Percentiles rank a stretch among this genome's conserved stretches.
phyloP scores from a whole-genome alignment of 306 rosid species.

The Vigna unguiculata region DNA sequence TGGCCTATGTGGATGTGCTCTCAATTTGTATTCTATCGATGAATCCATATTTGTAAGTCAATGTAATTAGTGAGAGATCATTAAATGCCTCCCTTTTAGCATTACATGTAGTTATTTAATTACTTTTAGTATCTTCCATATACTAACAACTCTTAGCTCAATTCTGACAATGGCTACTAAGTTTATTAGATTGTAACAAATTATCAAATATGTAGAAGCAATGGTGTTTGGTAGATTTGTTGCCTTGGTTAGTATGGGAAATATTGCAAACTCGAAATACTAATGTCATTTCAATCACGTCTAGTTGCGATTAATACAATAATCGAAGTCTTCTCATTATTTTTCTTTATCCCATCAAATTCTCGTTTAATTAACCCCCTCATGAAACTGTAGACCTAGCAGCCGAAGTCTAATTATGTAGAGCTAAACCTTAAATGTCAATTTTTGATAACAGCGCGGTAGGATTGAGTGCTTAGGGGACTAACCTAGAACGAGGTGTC shows the following conservation, averaged over 20 bases:
- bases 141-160: constrained; percentile 24
- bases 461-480: constrained; percentile 16
- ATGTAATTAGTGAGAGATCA: constrained; percentile 77
- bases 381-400: not conserved
- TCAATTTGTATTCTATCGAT: constrained; percentile 53
- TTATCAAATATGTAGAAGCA: constrained; percentile 15
- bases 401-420: not conserved
- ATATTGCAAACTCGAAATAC: constrained; percentile 11
- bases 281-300: not conserved
- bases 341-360: not conserved
- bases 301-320: not conserved
- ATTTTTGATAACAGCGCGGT: not conserved
- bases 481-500: constrained; percentile 58
- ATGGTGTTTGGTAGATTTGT: not conserved
- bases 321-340: not conserved
- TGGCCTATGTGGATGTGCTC: constrained; percentile 62
- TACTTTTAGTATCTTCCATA: constrained; percentile 36
- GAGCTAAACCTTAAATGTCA: constrained; percentile 21
- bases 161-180: constrained; percentile 33
- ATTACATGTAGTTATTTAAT: constrained; percentile 51
- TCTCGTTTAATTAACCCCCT: not conserved
- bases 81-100: constrained; percentile 46
- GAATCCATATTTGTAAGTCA: constrained; percentile 67
- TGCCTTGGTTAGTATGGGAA: not conserved
- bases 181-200: constrained; percentile 34